Percentiles rank a stretch among this genome's conserved stretches.
phyloP scores from a whole-genome alignment of 192 early-diverging fungal species.

The Chytriomyces confervae region DNA sequence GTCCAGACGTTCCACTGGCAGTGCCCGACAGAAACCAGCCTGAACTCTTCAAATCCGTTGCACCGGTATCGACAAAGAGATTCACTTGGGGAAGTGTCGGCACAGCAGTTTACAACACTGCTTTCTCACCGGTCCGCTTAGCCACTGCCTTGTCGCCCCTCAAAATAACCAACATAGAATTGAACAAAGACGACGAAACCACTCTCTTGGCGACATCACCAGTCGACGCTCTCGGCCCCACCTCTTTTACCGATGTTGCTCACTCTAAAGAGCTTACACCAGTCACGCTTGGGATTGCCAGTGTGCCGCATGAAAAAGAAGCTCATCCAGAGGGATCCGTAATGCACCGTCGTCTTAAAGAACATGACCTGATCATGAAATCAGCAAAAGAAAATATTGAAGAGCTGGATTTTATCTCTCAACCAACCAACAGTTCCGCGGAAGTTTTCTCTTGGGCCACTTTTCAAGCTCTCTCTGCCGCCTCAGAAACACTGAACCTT shows the following conservation, averaged over 20 bases:
- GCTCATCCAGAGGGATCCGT: neutral
- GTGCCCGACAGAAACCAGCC: no score
- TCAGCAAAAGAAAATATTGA: no score
- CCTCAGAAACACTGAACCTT: neutral
- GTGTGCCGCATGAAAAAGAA: neutral
- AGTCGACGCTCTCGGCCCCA: neutral
- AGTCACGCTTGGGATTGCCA: neutral
- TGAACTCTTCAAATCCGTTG: no score
- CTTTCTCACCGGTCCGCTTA: neutral
- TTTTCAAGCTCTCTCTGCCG: neutral
- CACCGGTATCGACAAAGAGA: neutral
- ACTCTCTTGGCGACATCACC: neutral
- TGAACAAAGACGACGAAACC: conserved; percentile 2
- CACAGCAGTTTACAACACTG: neutral
- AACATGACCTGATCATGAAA: no score
- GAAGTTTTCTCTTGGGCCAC: neutral
- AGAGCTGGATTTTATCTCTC: no score
- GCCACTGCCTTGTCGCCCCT: neutral
- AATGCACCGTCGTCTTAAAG: neutral
- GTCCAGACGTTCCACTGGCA: no score
- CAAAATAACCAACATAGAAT: neutral
- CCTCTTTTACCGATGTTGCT: neutral
- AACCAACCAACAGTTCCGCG: neutral
- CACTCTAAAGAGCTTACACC: neutral
- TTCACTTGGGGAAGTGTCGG: neutral